A percentile compares a stretch with the other conserved stretches of the same genome.
phyloP scores from a whole-genome alignment of 176 grass and related monocot genomes.

The Juncus effusus region DNA sequence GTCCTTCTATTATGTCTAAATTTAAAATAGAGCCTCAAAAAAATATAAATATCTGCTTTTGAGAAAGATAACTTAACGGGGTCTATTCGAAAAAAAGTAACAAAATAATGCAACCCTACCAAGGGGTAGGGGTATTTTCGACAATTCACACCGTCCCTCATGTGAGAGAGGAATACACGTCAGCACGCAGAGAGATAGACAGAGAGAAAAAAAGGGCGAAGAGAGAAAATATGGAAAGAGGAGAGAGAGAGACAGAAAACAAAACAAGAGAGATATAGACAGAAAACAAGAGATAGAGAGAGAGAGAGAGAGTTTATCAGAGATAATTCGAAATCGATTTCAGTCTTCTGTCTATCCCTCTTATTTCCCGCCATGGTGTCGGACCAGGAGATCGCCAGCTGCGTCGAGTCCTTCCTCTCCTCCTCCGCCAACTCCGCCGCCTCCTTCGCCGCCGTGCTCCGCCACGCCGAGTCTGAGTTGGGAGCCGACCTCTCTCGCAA shows the following conservation, averaged over 20 bases:
- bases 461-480: slow-evolving; percentile 71
- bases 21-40: no score
- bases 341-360: slow-evolving; percentile 15
- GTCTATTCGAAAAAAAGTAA: not conserved
- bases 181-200: slow-evolving; percentile 15
- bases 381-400: slow-evolving; percentile 88
- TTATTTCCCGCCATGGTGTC: slow-evolving; percentile 65
- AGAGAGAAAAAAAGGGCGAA: not conserved
- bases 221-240: not conserved
- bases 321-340: slow-evolving; percentile 15
- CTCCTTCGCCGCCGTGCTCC: slow-evolving; percentile 45
- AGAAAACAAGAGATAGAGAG: slow-evolving; percentile 2
- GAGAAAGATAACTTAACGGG: not conserved
- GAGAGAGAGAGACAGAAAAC: slow-evolving; percentile 23
- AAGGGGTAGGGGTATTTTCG: not conserved
- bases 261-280: slow-evolving; percentile 39
- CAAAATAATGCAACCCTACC: not conserved
- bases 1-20: no score
- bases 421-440: slow-evolving; percentile 6
- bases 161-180: not conserved
- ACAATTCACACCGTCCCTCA: slow-evolving; percentile 6
- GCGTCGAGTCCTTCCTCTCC: slow-evolving; percentile 73
- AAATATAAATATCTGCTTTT: no score
- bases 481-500: slow-evolving; percentile 87
- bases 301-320: not conserved